Conservation (phyloP, 108 stramenopile species). For the Cyclotella sp. region DNA sequence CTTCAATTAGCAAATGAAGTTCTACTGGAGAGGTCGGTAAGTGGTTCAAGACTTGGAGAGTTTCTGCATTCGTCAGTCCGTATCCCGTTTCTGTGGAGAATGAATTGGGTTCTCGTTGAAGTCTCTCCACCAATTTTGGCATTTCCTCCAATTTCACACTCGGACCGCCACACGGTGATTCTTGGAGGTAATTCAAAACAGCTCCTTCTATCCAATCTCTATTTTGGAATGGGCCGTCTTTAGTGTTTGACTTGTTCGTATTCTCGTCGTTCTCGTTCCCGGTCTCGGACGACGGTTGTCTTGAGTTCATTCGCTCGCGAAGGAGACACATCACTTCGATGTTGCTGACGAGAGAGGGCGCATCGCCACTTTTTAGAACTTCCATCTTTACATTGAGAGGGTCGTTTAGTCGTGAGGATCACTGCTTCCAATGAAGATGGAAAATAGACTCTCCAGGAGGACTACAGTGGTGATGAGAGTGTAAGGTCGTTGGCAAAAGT, state of each 20-base stretch:
- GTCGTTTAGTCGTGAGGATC: too few relatives aligned
- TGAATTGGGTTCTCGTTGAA: slow-evolving; percentile 19
- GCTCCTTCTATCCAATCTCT: slow-evolving; percentile 83
- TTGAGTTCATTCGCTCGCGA: slow-evolving; percentile 33
- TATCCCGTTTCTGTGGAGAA: slow-evolving; percentile 41
- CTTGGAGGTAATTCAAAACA: slow-evolving; percentile 68
- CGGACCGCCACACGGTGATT: slow-evolving; percentile 63
- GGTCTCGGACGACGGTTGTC: slow-evolving; percentile 20
- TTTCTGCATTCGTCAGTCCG: slow-evolving; percentile 79
- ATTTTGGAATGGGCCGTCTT: slow-evolving; percentile 48
- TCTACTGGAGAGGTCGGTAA: slow-evolving; percentile 84
- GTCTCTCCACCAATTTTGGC: slow-evolving; percentile 43
- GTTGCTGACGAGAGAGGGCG: slow-evolving; percentile 70
- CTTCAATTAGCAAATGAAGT: slow-evolving; percentile 83
- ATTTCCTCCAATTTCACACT: slow-evolving; percentile 34
- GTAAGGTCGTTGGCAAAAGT: too few relatives aligned
- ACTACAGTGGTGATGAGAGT: too few relatives aligned
- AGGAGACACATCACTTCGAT: slow-evolving; percentile 66
- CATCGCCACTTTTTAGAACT: slow-evolving; percentile 50
- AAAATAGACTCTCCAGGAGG: too few relatives aligned
- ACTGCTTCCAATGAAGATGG: too few relatives aligned
- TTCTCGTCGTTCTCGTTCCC: slow-evolving; percentile 3
- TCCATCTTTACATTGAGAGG: slow-evolving; percentile 30
- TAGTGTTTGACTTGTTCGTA: neutral
- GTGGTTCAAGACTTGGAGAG: slow-evolving; percentile 79